A percentile compares a stretch with the other conserved stretches of the same genome.
Conservation (phyloP, 1,139 yeast genomes). For the Magnusiomyces paraingens region DNA sequence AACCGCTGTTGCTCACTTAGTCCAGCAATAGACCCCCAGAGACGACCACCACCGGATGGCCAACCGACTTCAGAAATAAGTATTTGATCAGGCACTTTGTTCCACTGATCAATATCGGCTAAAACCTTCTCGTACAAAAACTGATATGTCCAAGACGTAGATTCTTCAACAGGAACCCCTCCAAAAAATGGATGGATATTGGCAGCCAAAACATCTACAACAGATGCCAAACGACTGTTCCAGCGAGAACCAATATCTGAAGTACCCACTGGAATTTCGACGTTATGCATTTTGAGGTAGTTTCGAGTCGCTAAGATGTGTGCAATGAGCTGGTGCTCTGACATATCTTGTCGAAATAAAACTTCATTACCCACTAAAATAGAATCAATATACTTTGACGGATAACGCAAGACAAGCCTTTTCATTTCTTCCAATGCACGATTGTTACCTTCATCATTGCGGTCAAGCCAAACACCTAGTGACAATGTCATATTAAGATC, state of each 20-base stretch:
- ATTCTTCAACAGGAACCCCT: slow-evolving; percentile 46
- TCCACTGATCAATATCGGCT: slow-evolving; percentile 22
- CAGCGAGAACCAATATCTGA: slow-evolving; percentile 47
- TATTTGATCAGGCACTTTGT: slow-evolving; percentile 28
- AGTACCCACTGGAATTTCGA: slow-evolving; percentile 47
- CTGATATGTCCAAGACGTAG: slow-evolving; percentile 50
- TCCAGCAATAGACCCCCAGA: slow-evolving; percentile 44
- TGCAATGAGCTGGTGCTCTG: slow-evolving; percentile 35
- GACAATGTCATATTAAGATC: slow-evolving; percentile 51
- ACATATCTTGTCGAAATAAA: slow-evolving; percentile 47
- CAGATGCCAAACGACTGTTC: slow-evolving; percentile 29
- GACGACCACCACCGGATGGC: slow-evolving; percentile 59
- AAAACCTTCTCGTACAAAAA: slow-evolving; percentile 42
- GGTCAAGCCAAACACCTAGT: slow-evolving; percentile 60
- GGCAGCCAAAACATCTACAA: slow-evolving; percentile 54
- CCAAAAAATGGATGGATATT: slow-evolving; percentile 66
- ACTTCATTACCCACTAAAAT: slow-evolving; percentile 61
- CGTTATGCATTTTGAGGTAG: slow-evolving; percentile 32
- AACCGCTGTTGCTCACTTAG: slow-evolving; percentile 42
- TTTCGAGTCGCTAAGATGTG: slow-evolving; percentile 42
- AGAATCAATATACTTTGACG: slow-evolving; percentile 44
- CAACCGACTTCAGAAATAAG: slow-evolving; percentile 63
- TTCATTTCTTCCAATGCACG: slow-evolving; percentile 36
- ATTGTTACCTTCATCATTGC: slow-evolving; percentile 40
- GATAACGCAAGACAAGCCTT: slow-evolving; percentile 39